Evolutionary conservation across 2,329 filamentous ascomycete species (phyloP).

Genomic region (Aspergillus texensis): DNA sequence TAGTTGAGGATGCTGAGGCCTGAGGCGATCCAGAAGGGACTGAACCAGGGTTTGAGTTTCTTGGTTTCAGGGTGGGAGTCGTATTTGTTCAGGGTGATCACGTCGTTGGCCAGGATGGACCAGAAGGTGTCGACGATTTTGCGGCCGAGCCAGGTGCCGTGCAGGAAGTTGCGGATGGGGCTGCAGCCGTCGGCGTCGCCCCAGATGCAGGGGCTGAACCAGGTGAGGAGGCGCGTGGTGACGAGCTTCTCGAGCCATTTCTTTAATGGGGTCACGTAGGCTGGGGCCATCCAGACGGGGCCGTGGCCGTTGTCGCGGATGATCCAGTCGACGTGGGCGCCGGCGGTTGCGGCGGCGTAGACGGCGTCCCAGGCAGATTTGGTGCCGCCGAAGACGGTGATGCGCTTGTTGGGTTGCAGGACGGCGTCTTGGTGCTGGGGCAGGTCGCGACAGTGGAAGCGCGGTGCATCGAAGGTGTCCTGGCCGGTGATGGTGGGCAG

Average conservation of each 20-base stretch:
- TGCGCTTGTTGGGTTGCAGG: constrained; percentile 34
- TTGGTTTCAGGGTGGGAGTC: constrained; percentile 47
- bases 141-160: constrained; percentile 55
- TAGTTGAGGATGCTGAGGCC: constrained; percentile 65
- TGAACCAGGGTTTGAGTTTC: constrained; percentile 51
- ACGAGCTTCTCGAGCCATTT: constrained; percentile 69
- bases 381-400: constrained; percentile 59
- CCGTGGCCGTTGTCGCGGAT: constrained; percentile 47
- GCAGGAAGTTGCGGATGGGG: constrained; percentile 50
- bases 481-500: constrained; percentile 56
- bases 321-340: constrained; percentile 51
- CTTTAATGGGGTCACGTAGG: constrained; percentile 69
- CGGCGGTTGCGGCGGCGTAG: constrained; percentile 58
- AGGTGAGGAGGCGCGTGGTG: constrained; percentile 68
- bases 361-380: constrained; percentile 68
- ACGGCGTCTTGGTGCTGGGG: constrained; percentile 37
- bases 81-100: constrained; percentile 51
- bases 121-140: constrained; percentile 57
- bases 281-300: constrained; percentile 43
- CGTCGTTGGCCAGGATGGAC: constrained; percentile 52
- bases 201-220: constrained; percentile 77
- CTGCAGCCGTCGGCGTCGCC: constrained; percentile 63
- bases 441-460: constrained; percentile 64
- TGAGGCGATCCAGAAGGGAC: constrained; percentile 57
- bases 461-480: constrained; percentile 53